phyloP scores from a whole-genome alignment of 2,329 filamentous ascomycete genomes.

The Penicillium sp. region DNA sequence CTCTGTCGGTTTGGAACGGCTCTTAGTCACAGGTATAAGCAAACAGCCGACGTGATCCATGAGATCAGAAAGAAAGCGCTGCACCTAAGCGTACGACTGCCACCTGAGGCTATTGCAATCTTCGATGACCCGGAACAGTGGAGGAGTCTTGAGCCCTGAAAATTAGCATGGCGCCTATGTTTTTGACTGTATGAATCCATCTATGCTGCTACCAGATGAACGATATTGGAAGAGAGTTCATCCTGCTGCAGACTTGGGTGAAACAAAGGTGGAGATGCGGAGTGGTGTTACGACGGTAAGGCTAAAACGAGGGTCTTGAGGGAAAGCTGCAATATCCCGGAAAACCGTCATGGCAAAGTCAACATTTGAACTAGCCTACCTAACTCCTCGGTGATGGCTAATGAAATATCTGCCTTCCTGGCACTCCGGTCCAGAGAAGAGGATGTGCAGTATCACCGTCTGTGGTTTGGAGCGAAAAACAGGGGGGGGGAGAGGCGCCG shows the following conservation, averaged over 20 bases:
- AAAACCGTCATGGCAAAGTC: background rate
- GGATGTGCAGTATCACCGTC: background rate
- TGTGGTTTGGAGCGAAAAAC: background rate
- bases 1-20: conserved; percentile 29
- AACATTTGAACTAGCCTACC: background rate
- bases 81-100: conserved; percentile 17
- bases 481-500: background rate
- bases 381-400: background rate
- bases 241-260: background rate
- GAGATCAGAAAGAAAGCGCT: conserved; percentile 22
- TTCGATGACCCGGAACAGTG: conserved; percentile 19
- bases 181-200: background rate
- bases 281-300: too few relatives aligned
- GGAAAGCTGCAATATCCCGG: background rate
- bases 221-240: too few relatives aligned
- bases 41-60: conserved; percentile 24
- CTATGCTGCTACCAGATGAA: background rate
- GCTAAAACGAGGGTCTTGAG: background rate
- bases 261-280: background rate
- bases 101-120: conserved; percentile 25
- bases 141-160: conserved; percentile 4
- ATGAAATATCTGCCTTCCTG: background rate
- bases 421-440: background rate
- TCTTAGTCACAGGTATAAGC: conserved; percentile 27
- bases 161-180: background rate